Conservation (phyloP, 2,329 filamentous ascomycete genomes). For the Fusarium paranaense region DNA sequence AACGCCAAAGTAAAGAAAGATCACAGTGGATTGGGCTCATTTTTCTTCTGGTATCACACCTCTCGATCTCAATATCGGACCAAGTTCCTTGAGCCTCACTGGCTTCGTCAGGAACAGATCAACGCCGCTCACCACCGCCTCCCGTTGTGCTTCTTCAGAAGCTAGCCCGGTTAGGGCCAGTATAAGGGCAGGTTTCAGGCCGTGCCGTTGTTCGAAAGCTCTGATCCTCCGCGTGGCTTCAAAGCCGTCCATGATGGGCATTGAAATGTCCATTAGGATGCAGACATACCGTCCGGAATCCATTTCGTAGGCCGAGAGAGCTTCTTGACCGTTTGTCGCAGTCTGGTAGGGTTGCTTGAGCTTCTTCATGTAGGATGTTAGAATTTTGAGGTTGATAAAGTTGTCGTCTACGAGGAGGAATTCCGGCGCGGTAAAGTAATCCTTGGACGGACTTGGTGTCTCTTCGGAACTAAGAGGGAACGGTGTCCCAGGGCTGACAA, state of each 20-base stretch:
- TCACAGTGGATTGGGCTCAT: not conserved
- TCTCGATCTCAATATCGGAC: slow-evolving; percentile 29
- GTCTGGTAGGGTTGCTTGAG: slow-evolving; percentile 45
- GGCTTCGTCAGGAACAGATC: slow-evolving; percentile 68
- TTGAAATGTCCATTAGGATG: slow-evolving; percentile 63
- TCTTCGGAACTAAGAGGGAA: slow-evolving; percentile 20
- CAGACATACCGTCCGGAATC: slow-evolving; percentile 41
- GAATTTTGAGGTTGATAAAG: slow-evolving; percentile 52
- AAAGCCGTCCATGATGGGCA: slow-evolving; percentile 68
- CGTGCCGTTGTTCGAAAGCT: slow-evolving; percentile 57
- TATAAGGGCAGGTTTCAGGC: slow-evolving; percentile 56
- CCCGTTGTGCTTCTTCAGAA: slow-evolving; percentile 61
- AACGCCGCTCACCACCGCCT: slow-evolving; percentile 64
- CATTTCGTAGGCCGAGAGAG: slow-evolving; percentile 45
- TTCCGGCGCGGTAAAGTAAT: slow-evolving; percentile 3
- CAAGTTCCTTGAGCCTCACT: slow-evolving; percentile 57
- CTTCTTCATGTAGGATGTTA: slow-evolving; percentile 51
- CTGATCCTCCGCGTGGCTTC: slow-evolving; percentile 63
- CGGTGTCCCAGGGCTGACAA: not conserved
- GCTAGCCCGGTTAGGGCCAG: slow-evolving; percentile 66
- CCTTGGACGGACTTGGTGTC: slow-evolving; percentile 10
- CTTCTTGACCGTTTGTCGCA: slow-evolving; percentile 51
- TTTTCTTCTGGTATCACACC: slow-evolving; percentile 28
- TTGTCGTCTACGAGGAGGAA: slow-evolving; percentile 58
- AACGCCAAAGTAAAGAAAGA: not conserved